Percentiles rank a stretch among this genome's conserved stretches.
These are phyloP conservation scores for Ephemerocybe angulata DNA, from an alignment of 768 basidiomycete genomes.

Conservation along the genomic window DNA sequence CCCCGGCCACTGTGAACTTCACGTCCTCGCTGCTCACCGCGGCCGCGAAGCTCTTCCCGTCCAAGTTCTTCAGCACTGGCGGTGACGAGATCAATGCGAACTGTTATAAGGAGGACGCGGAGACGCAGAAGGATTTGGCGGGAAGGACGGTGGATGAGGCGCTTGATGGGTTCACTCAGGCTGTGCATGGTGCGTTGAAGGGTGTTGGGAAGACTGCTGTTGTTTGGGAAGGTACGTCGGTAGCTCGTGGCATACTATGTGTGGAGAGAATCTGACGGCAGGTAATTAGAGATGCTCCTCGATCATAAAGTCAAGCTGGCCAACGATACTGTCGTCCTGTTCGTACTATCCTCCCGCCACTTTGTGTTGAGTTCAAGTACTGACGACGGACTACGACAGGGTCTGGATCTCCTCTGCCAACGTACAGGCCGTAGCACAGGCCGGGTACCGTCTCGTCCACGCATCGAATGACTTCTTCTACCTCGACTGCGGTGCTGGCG, in stretches of 20 bases:
- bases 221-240: slow-evolving; percentile 81
- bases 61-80: slow-evolving; percentile 69
- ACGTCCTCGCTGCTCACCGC: slow-evolving; percentile 50
- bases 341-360: slow-evolving; percentile 18
- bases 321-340: slow-evolving; percentile 57
- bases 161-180: slow-evolving; percentile 54
- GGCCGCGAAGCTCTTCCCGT: slow-evolving; percentile 48
- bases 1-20: slow-evolving; percentile 56
- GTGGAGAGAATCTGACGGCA: no score
- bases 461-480: slow-evolving; percentile 79
- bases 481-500: slow-evolving; percentile 73
- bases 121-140: slow-evolving; percentile 52
- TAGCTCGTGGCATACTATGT: no score
- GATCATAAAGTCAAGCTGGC: slow-evolving; percentile 41
- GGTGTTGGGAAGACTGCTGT: slow-evolving; percentile 65
- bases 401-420: slow-evolving; percentile 70
- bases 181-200: slow-evolving; percentile 52
- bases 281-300: slow-evolving; percentile 67
- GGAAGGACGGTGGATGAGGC: slow-evolving; percentile 60
- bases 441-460: slow-evolving; percentile 62
- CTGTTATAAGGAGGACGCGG: slow-evolving; percentile 60
- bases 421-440: slow-evolving; percentile 52
- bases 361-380: not conserved
- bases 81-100: slow-evolving; percentile 76
- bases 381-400: slow-evolving; percentile 24